Conservation (phyloP, 1,139 yeast genomes). For the Diutina scorzettiae region DNA sequence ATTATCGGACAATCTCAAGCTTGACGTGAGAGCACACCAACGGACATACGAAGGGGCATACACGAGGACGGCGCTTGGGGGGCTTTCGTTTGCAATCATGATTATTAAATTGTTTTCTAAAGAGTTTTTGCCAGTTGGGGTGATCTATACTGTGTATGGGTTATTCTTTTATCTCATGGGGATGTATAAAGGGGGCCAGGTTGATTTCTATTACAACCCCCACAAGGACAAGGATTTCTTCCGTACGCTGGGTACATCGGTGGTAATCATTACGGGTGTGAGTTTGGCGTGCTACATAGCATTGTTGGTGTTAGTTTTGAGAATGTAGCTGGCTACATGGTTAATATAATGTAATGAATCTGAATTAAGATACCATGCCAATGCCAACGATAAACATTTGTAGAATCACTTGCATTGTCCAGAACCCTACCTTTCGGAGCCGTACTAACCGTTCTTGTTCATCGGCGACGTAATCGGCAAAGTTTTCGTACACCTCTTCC, state of each 20-base stretch:
- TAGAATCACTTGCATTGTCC: slow-evolving; percentile 79
- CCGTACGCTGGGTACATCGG: slow-evolving; percentile 40
- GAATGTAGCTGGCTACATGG: not conserved
- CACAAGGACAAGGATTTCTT: slow-evolving; percentile 27
- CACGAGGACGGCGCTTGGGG: slow-evolving; percentile 38
- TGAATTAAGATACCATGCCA: slow-evolving; percentile 24
- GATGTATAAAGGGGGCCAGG: slow-evolving; percentile 29
- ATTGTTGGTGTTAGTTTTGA: slow-evolving; percentile 27
- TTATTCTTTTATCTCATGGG: slow-evolving; percentile 36
- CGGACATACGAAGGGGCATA: slow-evolving; percentile 54
- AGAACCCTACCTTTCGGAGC: slow-evolving; percentile 77
- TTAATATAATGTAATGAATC: not conserved
- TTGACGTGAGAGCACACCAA: slow-evolving; percentile 49
- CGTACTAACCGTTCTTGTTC: slow-evolving; percentile 67
- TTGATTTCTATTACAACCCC: slow-evolving; percentile 37
- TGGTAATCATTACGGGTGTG: slow-evolving; percentile 27
- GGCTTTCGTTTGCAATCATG: slow-evolving; percentile 23
- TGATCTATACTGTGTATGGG: slow-evolving; percentile 42
- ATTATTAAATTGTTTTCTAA: slow-evolving; percentile 40
- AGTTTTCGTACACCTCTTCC: slow-evolving; percentile 81
- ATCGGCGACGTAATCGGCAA: slow-evolving; percentile 78
- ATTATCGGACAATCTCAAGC: slow-evolving; percentile 24
- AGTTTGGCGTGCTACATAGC: slow-evolving; percentile 36
- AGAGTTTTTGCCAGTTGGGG: slow-evolving; percentile 42
- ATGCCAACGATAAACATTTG: slow-evolving; percentile 76